Evolutionary conservation across 768 basidiomycete genomes (phyloP).

Genomic region (Auricularia sp.): DNA sequence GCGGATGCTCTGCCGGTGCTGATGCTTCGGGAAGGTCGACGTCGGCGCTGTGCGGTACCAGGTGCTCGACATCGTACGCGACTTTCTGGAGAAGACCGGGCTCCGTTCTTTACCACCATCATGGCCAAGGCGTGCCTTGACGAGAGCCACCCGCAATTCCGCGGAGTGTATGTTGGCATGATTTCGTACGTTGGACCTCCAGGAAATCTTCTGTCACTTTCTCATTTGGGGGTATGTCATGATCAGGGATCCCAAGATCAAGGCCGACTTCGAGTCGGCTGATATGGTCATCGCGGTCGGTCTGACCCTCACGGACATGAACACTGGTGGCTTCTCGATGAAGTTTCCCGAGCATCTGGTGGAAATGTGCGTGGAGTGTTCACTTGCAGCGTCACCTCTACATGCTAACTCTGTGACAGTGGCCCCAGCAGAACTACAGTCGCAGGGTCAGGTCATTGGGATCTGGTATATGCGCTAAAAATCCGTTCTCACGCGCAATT

Average conservation of each 20-base stretch:
- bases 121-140: constrained; percentile 51
- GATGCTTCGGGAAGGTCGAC: constrained; percentile 26
- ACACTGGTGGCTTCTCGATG: background rate
- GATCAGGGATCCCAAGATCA: background rate
- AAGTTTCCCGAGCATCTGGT: background rate
- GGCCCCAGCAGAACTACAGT: background rate
- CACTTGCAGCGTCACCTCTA: no score
- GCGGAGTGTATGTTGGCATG: background rate
- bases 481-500: background rate
- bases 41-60: constrained; percentile 71
- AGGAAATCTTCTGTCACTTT: no score
- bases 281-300: background rate
- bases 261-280: background rate
- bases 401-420: no score
- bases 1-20: background rate
- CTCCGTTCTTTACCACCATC: constrained; percentile 64
- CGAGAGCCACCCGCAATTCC: background rate
- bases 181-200: background rate
- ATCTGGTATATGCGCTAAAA: no score
- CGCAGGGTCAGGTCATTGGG: background rate
- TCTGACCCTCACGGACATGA: background rate
- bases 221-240: background rate
- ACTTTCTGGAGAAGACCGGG: constrained; percentile 51
- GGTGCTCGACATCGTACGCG: constrained; percentile 48
- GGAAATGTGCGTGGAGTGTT: background rate